Base-by-base conservation (phyloP, 2,329 filamentous ascomycete species). In the Bipolaris oryzae region DNA sequence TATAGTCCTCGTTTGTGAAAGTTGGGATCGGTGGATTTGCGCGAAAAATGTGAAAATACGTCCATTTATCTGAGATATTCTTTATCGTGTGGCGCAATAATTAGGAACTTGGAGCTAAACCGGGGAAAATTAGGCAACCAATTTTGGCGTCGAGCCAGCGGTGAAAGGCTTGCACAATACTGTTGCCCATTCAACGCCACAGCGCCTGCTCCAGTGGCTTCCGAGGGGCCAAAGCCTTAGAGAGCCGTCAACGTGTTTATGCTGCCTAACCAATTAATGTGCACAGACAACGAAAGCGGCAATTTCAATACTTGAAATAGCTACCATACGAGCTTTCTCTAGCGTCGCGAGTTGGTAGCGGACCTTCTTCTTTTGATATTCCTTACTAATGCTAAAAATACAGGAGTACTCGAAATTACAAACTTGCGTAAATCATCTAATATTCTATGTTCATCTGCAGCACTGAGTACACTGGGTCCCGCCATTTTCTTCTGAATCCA, bases 321-420 rank as follows among this genome's bases (percentile, higher is more conserved):
- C 23, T 43, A 31, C 3, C 41, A 31, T 43, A 31, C 41, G n/a
- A 15, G 41, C 21, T 7, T 43, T 31, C 23, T 43, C 2, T 31
- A 43, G 20, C 38, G 38, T 46, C 42, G 38, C 7, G 53, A 61
- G 38, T 50, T 57, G 50, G 60, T 61, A 33, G 44, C 34, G 5
- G 44, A 31, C 13, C 51, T 54, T 43, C 46, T 54, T 18, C 38
- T 54, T 9, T 54, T 54, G 1, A 54, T 44, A 25, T 38, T 21
- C n/a, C 11, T 54, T 25, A 49, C 10, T 15, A 54, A 18, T 43
- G 38, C 38, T 23, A 54, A 38, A 23, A 44, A 18, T 3, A 20
- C 20, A 31, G 38, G 44, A 54, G 51, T 38, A 38, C 51, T 49
- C 43, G 16, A 44, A 43, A 54, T 3, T 43, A 18, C 31, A 49